phyloP scores from a whole-genome alignment of 1,284 basidiomycete genomes.

The Melampsora medusae region DNA sequence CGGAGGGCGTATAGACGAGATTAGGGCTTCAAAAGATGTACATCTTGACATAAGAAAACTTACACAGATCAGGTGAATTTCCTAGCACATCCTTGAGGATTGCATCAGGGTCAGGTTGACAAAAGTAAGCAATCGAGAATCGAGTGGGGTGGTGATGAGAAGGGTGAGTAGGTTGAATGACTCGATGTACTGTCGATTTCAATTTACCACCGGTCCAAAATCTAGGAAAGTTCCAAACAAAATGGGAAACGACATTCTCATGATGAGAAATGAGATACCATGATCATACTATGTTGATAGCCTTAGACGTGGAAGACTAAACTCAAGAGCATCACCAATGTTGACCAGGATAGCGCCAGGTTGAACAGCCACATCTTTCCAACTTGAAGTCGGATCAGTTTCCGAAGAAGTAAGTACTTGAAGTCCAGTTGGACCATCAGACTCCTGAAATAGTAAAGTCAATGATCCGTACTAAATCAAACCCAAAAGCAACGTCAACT shows the following conservation, averaged over 20 bases:
- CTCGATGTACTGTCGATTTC: slow-evolving; percentile 7
- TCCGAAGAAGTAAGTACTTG: slow-evolving; percentile 4
- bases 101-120: slow-evolving; percentile 9
- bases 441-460: slow-evolving; percentile 8
- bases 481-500: not conserved
- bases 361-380: slow-evolving; percentile 6
- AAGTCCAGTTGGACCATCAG: slow-evolving; percentile 11
- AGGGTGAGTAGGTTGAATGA: slow-evolving; percentile 9
- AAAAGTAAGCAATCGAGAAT: slow-evolving; percentile 8
- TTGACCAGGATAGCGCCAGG: slow-evolving; percentile 3
- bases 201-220: slow-evolving; percentile 9
- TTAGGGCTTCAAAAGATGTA: too few relatives aligned
- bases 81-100: not conserved
- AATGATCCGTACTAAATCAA: not conserved
- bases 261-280: not conserved
- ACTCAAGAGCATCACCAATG: slow-evolving; percentile 9
- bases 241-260: not conserved
- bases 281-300: not conserved
- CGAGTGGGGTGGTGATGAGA: not conserved
- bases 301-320: not conserved
- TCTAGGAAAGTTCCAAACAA: not conserved
- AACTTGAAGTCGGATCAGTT: not conserved
- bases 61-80: not conserved
- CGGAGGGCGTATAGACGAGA: not conserved
- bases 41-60: not conserved